phyloP scores from a whole-genome alignment of 2,329 filamentous ascomycete species.

The Colletotrichum filicis region DNA sequence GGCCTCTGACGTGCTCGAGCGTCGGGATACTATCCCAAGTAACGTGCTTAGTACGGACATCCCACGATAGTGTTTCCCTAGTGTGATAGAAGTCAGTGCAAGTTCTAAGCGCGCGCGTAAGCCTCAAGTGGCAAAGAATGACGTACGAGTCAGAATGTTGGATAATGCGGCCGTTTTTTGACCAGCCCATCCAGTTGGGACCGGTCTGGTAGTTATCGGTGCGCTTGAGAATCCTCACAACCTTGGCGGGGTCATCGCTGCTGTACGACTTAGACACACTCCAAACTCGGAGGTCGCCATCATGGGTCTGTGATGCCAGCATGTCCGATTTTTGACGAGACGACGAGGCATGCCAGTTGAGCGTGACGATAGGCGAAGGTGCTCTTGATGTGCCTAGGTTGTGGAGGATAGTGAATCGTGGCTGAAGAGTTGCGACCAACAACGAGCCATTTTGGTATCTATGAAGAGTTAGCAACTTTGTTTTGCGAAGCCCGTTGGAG shows the following conservation, averaged over 20 bases:
- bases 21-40: constrained; percentile 91
- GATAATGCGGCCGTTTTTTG: constrained; percentile 95
- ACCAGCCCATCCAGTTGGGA: constrained; percentile 98
- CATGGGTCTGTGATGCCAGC: constrained; percentile 91
- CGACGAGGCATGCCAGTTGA: constrained; percentile 97
- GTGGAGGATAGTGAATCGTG: constrained; percentile 93
- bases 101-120: constrained; percentile 60
- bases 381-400: constrained; percentile 86
- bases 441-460: constrained; percentile 97
- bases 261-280: constrained; percentile 87
- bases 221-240: constrained; percentile 87
- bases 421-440: constrained; percentile 87
- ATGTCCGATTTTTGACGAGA: constrained; percentile 97
- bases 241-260: constrained; percentile 80
- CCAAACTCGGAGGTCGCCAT: constrained; percentile 95
- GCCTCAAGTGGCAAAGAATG: constrained; percentile 40
- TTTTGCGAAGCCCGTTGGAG: background rate
- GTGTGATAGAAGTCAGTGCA: constrained; percentile 40
- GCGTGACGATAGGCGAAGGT: constrained; percentile 86
- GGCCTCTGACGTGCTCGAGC: constrained; percentile 80
- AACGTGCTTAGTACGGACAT: constrained; percentile 97
- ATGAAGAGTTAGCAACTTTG: constrained; percentile 31
- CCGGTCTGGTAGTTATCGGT: constrained; percentile 79
- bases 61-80: constrained; percentile 93
- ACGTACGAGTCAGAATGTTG: constrained; percentile 87